Conservation (phyloP, 371 early-diverging fungal species). For the Apophysomyces sp. region DNA sequence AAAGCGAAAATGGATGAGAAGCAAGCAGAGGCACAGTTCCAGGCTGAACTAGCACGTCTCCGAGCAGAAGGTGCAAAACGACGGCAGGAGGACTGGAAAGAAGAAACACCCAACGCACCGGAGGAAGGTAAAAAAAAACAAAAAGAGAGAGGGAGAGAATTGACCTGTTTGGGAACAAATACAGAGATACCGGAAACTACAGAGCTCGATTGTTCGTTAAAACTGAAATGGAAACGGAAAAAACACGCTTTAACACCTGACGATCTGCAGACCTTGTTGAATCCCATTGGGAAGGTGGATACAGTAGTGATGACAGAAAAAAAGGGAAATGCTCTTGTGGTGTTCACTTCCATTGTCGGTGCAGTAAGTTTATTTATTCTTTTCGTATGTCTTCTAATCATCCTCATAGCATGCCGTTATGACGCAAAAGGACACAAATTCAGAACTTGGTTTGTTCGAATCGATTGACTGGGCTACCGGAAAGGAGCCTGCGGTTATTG, state of each 20-base stretch:
- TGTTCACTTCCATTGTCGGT: slow-evolving; percentile 45
- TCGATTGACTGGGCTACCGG: slow-evolving; percentile 44
- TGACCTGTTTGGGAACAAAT: background rate
- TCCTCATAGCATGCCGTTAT: slow-evolving; percentile 37
- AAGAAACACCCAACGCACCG: slow-evolving; percentile 10
- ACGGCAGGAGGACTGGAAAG: slow-evolving; percentile 42
- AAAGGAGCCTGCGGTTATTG: slow-evolving; percentile 43
- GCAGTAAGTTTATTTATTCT: slow-evolving; percentile 36
- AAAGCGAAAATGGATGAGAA: slow-evolving; percentile 32
- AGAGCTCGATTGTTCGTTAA: slow-evolving; percentile 43
- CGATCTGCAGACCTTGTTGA: slow-evolving; percentile 22
- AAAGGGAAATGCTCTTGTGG: slow-evolving; percentile 38
- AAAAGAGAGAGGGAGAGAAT: background rate
- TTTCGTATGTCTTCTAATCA: background rate
- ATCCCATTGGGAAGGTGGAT: slow-evolving; percentile 33
- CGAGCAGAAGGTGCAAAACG: slow-evolving; percentile 42
- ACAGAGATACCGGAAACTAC: slow-evolving; percentile 25
- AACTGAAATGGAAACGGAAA: slow-evolving; percentile 49
- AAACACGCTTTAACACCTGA: slow-evolving; percentile 32
- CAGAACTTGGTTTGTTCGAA: slow-evolving; percentile 34
- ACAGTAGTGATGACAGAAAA: slow-evolving; percentile 34
- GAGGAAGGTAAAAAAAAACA: slow-evolving; percentile 17
- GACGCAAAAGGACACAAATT: slow-evolving; percentile 37
- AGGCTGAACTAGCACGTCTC: slow-evolving; percentile 41
- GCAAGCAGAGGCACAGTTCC: slow-evolving; percentile 42